Evolutionary conservation across 345 rosid species (phyloP).

Genomic region (Zanthoxylum bungeanum): DNA sequence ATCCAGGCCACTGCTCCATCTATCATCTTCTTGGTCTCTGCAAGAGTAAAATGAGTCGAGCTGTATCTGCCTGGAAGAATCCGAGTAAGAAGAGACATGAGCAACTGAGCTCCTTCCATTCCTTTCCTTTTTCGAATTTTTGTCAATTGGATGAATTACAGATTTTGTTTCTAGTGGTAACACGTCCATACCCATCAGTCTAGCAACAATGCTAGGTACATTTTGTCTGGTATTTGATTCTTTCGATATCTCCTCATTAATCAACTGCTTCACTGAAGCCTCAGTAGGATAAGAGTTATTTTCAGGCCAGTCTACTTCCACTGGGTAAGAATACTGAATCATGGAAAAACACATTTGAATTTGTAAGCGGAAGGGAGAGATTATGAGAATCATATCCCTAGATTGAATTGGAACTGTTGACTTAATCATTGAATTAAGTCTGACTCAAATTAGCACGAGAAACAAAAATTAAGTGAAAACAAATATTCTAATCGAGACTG

Average conservation of each 20-base stretch:
- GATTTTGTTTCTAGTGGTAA: conserved; percentile 49
- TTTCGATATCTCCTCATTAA: conserved; percentile 63
- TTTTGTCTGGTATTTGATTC: conserved; percentile 40
- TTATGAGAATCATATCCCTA: neutral
- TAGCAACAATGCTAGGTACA: conserved; percentile 79
- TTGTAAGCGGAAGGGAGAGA: neutral
- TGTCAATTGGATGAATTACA: conserved; percentile 26
- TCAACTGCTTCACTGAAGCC: conserved; percentile 68
- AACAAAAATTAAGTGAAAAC: neutral
- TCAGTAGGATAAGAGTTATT: conserved; percentile 43
- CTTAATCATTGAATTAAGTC: neutral
- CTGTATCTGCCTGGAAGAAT: conserved; percentile 28
- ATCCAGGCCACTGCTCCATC: conserved; percentile 26
- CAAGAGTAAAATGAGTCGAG: conserved; percentile 22
- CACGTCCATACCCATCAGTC: conserved; percentile 84
- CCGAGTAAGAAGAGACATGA: conserved; percentile 29
- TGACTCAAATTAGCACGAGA: neutral
- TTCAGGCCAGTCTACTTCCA: conserved; percentile 56
- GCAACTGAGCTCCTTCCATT: conserved; percentile 29
- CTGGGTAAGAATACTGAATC: conserved; percentile 36
- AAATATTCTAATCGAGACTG: neutral
- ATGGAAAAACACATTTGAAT: conserved; percentile 9
- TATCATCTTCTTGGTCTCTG: conserved; percentile 26
- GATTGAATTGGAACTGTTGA: neutral
- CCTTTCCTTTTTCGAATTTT: conserved; percentile 30